A percentile compares a stretch with the other conserved stretches of the same genome.
phyloP scores from a whole-genome alignment of 257 asterid genomes.

The Nicotiana knightiana region DNA sequence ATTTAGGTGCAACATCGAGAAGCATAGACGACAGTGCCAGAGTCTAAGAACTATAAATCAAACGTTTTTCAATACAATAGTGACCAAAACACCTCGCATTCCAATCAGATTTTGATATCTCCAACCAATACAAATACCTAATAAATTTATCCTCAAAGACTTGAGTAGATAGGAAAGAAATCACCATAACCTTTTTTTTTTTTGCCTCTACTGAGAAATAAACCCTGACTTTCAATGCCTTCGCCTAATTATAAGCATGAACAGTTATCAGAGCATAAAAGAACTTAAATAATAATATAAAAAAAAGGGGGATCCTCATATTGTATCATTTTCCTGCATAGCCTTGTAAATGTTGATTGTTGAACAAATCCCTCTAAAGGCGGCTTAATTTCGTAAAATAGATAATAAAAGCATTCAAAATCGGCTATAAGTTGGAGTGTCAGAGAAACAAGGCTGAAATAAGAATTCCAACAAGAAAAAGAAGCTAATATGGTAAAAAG shows the following conservation, averaged over 20 bases:
- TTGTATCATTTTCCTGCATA: background rate
- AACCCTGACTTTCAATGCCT: too few relatives aligned
- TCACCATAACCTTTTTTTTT: too few relatives aligned
- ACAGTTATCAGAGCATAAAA: background rate
- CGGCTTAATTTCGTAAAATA: background rate
- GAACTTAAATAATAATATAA: background rate
- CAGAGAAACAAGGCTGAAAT: background rate
- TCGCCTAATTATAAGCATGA: background rate
- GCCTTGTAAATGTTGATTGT: background rate
- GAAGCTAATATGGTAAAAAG: background rate
- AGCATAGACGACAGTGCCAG: too few relatives aligned
- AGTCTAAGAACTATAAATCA: too few relatives aligned
- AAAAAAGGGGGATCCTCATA: background rate
- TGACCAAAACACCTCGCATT: too few relatives aligned
- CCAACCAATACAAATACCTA: too few relatives aligned
- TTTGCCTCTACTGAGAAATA: too few relatives aligned
- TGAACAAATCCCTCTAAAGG: background rate
- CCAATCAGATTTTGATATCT: too few relatives aligned
- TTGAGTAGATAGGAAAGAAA: too few relatives aligned
- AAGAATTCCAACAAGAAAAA: constrained; percentile 4
- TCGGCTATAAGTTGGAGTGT: background rate
- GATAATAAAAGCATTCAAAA: background rate
- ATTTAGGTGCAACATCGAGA: too few relatives aligned
- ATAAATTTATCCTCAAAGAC: too few relatives aligned
- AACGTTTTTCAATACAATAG: too few relatives aligned